phyloP scores from a whole-genome alignment of 805 yeast species.

The Candida rishiriensis region DNA sequence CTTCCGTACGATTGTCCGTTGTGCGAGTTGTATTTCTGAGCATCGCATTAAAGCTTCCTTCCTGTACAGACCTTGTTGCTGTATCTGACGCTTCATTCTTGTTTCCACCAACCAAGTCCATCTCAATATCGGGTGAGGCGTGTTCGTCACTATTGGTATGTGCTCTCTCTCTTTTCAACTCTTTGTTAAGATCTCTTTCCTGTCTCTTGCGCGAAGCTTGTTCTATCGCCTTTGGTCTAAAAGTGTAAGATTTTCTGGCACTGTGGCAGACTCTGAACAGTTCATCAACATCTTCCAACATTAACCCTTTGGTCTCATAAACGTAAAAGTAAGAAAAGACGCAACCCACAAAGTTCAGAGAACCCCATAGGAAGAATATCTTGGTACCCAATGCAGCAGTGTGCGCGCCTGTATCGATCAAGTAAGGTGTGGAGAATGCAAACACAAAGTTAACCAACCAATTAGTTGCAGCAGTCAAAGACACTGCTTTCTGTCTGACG shows the following conservation, averaged over 20 bases:
- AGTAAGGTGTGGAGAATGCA: slow-evolving; percentile 71
- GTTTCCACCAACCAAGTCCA: too few relatives aligned
- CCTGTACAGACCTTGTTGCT: too few relatives aligned
- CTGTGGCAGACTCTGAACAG: slow-evolving; percentile 57
- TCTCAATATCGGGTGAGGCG: not conserved
- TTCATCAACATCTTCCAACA: slow-evolving; percentile 78
- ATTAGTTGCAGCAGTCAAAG: slow-evolving; percentile 72
- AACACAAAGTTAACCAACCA: slow-evolving; percentile 76
- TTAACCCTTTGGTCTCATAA: slow-evolving; percentile 76
- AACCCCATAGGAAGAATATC: slow-evolving; percentile 80
- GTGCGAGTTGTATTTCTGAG: too few relatives aligned
- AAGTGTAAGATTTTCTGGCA: slow-evolving; percentile 47
- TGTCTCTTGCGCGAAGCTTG: not conserved
- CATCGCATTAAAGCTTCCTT: too few relatives aligned
- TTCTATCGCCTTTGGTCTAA: slow-evolving; percentile 25
- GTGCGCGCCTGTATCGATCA: slow-evolving; percentile 63
- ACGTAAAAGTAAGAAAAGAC: slow-evolving; percentile 61
- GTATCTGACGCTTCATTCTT: too few relatives aligned
- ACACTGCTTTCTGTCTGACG: slow-evolving; percentile 71
- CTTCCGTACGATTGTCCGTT: too few relatives aligned
- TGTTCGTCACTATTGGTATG: not conserved
- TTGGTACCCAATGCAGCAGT: slow-evolving; percentile 67
- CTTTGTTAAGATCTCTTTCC: not conserved
- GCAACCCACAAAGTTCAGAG: slow-evolving; percentile 55
- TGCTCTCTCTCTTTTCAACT: not conserved